These are phyloP conservation scores for Saccharomyces hybrid DNA, from an alignment of 1,139 yeast species.

Conservation along the genomic window DNA sequence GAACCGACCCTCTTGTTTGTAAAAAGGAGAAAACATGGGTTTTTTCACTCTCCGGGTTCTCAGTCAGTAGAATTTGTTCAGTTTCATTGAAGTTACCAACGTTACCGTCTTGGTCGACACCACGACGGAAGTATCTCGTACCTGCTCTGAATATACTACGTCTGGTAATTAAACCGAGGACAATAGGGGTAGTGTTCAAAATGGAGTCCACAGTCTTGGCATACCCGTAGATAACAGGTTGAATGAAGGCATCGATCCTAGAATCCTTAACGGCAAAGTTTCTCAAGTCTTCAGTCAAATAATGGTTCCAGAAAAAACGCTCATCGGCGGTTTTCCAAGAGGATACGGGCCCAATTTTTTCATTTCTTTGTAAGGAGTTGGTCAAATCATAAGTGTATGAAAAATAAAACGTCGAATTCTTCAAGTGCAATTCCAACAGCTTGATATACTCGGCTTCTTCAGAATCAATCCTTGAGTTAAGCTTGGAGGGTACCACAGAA, in stretches of 20 bases:
- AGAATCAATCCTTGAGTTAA: slow-evolving; percentile 24
- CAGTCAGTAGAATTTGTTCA: slow-evolving; percentile 67
- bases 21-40: slow-evolving; percentile 49
- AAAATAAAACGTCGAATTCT: slow-evolving; percentile 65
- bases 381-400: slow-evolving; percentile 78
- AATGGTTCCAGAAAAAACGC: slow-evolving; percentile 88
- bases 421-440: slow-evolving; percentile 59
- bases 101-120: slow-evolving; percentile 71
- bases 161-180: slow-evolving; percentile 69
- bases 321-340: slow-evolving; percentile 42
- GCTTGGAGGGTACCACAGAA: slow-evolving; percentile 47
- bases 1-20: slow-evolving; percentile 95
- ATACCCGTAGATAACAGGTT: slow-evolving; percentile 82
- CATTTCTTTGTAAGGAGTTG: slow-evolving; percentile 58
- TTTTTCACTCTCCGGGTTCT: slow-evolving; percentile 31
- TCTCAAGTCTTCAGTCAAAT: slow-evolving; percentile 52
- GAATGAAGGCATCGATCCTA: slow-evolving; percentile 43
- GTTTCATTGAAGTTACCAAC: slow-evolving; percentile 96
- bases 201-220: slow-evolving; percentile 47
- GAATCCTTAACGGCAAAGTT: slow-evolving; percentile 36
- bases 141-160: slow-evolving; percentile 81
- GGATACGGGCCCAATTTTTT: slow-evolving; percentile 11
- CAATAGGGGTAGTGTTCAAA: slow-evolving; percentile 46
- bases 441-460: slow-evolving; percentile 59
- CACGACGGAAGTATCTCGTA: slow-evolving; percentile 93